Evolutionary conservation across 805 yeast species (phyloP), one percentile per base, ranked within the genome.

Genomic region (Sugiyamaella marilandica): DNA sequence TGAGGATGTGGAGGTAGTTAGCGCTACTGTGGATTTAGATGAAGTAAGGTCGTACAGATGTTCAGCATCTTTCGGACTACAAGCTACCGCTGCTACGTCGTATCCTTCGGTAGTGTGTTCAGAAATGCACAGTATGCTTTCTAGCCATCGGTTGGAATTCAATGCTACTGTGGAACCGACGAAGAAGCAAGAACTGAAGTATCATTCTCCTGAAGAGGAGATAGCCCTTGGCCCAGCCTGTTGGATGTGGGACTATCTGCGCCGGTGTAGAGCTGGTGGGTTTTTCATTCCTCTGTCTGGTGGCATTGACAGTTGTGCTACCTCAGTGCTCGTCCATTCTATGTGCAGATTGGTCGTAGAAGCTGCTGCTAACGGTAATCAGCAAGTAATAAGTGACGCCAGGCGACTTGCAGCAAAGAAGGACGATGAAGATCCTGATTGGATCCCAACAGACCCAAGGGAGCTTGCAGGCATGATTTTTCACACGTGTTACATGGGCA

Each of bases 151-250:
- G 24, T 41, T 51, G n/a, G 59, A 54, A 19, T 86, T 88, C 61
- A 81, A 87, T 65, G 81, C 87, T 18, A 62, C 65, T 0, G 70
- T 87, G 10, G 68, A 63, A 10, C 96, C 97, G 16, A 70, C 94
- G 0, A 63, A 64, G 18, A 63, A 78, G 1, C 66, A 70, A 19
- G 74, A 72, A 4, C 75, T 85, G 43, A 76, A 75, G 36, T 85
- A 85, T 62, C 95, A 87, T 69, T 64, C 74, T 1, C 97, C 99
- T 2, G 96, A 91, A 64, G 97, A 94, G 70, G 99, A 94, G 69
- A 92, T 94, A 59, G 97, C 98, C 0, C 74, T 87, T 43, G 99
- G 99, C 0, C 99, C 99, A 0, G 99, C 99, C 0, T 94, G 99
- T 68, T 94, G 99, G 99, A 70, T 94, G 58, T 94, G 99, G 99